A percentile compares a stretch with the other conserved stretches of the same genome.
phyloP scores from a whole-genome alignment of 106 monocot species.

The Agapanthus africanus region DNA sequence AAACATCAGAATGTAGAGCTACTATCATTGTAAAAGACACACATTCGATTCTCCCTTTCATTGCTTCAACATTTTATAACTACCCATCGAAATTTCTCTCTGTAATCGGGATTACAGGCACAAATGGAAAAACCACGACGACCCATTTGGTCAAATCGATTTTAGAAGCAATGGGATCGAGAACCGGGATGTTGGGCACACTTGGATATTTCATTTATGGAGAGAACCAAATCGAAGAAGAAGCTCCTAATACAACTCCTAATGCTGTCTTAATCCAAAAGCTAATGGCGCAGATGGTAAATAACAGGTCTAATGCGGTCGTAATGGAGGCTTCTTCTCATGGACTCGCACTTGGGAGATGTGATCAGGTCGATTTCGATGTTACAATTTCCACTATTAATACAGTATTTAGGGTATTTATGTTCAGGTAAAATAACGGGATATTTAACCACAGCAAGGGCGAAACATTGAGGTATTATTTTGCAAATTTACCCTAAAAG shows the following conservation, averaged over 20 bases:
- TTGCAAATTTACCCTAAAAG: no score
- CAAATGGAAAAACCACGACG: constrained; percentile 62
- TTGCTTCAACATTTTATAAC: constrained; percentile 42
- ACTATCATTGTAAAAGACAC: constrained; percentile 54
- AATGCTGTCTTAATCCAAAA: constrained; percentile 25
- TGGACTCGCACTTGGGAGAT: constrained; percentile 46
- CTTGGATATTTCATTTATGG: constrained; percentile 42
- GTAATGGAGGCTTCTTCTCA: no score
- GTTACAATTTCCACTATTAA: no score
- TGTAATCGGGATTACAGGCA: constrained; percentile 55
- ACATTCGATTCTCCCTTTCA: constrained; percentile 31
- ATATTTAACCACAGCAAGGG: no score
- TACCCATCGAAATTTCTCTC: constrained; percentile 49
- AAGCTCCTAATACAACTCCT: constrained; percentile 35
- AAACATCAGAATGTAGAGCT: constrained; percentile 25
- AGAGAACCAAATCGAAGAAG: constrained; percentile 25
- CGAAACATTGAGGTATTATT: no score
- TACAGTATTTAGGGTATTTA: no score
- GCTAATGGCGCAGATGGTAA: constrained; percentile 34
- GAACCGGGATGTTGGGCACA: constrained; percentile 47
- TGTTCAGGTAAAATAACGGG: no score
- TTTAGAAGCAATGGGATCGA: constrained; percentile 48
- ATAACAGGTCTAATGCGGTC: constrained; percentile 22
- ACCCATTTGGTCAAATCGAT: constrained; percentile 56
- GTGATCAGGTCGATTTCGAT: constrained; percentile 66